A percentile compares a stretch with the other conserved stretches of the same genome.
Evolutionary conservation across 352 stramenopile species (phyloP).

Genomic region (Pythium grandisporangium): DNA sequence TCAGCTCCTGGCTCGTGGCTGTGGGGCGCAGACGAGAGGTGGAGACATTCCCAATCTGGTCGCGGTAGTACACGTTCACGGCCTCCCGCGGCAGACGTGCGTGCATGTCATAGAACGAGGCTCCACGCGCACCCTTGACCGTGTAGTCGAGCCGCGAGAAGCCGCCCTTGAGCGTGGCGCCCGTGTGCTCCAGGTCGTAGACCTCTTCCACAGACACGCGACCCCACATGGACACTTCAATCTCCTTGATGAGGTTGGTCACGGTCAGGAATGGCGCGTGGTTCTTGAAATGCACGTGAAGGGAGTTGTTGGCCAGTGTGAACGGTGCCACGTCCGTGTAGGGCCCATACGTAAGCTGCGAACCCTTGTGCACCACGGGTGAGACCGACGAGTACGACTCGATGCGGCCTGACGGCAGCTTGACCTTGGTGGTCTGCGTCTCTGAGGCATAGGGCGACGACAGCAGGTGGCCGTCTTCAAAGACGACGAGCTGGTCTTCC

Average conservation of each 20-base stretch:
- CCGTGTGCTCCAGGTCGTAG: conserved; percentile 81
- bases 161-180: conserved; percentile 72
- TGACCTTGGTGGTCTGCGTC: conserved; percentile 81
- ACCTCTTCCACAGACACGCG: conserved; percentile 84
- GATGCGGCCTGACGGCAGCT: conserved; percentile 63
- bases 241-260: conserved; percentile 73
- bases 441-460: conserved; percentile 67
- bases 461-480: conserved; percentile 54
- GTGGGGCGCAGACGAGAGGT: conserved; percentile 61
- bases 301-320: conserved; percentile 15
- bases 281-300: conserved; percentile 82
- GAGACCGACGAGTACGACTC: conserved; percentile 56
- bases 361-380: conserved; percentile 63
- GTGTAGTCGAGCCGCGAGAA: conserved; percentile 86
- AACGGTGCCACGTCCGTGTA: conserved; percentile 57
- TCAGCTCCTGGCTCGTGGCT: conserved; percentile 46
- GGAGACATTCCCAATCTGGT: conserved; percentile 88
- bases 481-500: conserved; percentile 82
- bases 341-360: conserved; percentile 66
- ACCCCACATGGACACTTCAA: conserved; percentile 89
- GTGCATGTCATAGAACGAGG: conserved; percentile 71
- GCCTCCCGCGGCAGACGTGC: conserved; percentile 64
- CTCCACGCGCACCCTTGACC: conserved; percentile 40
- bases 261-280: conserved; percentile 82
- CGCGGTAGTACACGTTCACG: conserved; percentile 86